Conservation (phyloP, 352 stramenopile genomes). For the Pythium biforme region DNA sequence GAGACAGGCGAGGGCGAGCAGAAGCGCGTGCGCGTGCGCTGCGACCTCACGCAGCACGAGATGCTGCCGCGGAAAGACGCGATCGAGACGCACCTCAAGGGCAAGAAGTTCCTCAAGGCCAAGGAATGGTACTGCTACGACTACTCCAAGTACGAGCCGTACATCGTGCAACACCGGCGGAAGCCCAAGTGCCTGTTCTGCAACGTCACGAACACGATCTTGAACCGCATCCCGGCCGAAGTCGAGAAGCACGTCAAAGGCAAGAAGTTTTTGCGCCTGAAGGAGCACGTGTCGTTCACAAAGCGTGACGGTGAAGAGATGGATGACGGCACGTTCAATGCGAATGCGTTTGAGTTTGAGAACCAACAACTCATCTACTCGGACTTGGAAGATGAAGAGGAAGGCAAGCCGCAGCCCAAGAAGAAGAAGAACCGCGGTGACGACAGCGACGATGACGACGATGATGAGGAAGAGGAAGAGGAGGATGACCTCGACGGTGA, state of each 20-base stretch:
- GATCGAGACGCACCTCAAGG: slow-evolving; percentile 64
- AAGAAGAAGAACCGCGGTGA: slow-evolving; percentile 21
- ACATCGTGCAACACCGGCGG: slow-evolving; percentile 85
- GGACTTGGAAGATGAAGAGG: slow-evolving; percentile 58
- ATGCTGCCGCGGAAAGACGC: slow-evolving; percentile 60
- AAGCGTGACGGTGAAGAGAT: slow-evolving; percentile 32
- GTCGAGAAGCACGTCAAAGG: slow-evolving; percentile 89
- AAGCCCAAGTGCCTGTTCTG: slow-evolving; percentile 86
- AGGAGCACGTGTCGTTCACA: slow-evolving; percentile 64
- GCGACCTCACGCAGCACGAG: slow-evolving; percentile 76
- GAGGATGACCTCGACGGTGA: slow-evolving; percentile 22
- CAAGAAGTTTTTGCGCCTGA: slow-evolving; percentile 83
- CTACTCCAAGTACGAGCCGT: slow-evolving; percentile 90
- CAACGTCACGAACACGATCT: slow-evolving; percentile 78
- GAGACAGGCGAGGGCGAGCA: slow-evolving; percentile 42
- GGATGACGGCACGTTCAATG: slow-evolving; percentile 61
- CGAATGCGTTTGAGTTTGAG: slow-evolving; percentile 81
- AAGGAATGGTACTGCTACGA: slow-evolving; percentile 89
- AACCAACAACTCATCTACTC: slow-evolving; percentile 73
- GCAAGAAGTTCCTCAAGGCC: slow-evolving; percentile 81
- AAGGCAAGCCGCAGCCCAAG: slow-evolving; percentile 1
- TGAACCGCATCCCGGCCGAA: slow-evolving; percentile 89
- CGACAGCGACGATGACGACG: slow-evolving; percentile 27
- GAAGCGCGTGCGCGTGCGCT: slow-evolving; percentile 62
- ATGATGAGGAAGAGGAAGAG: slow-evolving; percentile 23